A percentile compares a stretch with the other conserved stretches of the same genome.
phyloP scores from a whole-genome alignment of 176 grass and related monocot species.

The Oryza brachyantha region DNA sequence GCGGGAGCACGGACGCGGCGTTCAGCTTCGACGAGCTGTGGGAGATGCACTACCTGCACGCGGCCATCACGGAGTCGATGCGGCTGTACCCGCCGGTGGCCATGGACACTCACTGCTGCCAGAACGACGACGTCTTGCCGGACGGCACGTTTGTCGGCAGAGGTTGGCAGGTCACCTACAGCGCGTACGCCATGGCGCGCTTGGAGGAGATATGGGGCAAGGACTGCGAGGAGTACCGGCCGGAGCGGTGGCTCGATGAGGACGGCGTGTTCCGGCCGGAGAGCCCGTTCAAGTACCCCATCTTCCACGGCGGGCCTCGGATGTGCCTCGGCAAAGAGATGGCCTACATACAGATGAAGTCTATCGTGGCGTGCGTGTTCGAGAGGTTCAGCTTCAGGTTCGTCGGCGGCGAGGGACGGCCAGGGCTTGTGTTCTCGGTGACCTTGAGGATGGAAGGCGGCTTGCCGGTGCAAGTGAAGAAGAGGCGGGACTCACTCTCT shows the following conservation, averaged over 20 bases:
- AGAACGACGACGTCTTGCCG: slow-evolving; percentile 47
- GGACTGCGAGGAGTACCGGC: slow-evolving; percentile 43
- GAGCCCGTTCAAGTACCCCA: slow-evolving; percentile 34
- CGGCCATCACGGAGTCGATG: slow-evolving; percentile 63
- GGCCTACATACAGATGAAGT: not conserved
- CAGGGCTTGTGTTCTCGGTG: slow-evolving; percentile 33
- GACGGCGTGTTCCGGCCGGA: slow-evolving; percentile 18
- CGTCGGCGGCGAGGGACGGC: slow-evolving; percentile 16
- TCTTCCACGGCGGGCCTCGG: slow-evolving; percentile 46
- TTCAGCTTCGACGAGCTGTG: slow-evolving; percentile 57
- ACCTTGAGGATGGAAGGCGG: slow-evolving; percentile 37
- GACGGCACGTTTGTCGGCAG: slow-evolving; percentile 50
- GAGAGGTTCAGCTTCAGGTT: slow-evolving; percentile 25
- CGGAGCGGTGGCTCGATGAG: slow-evolving; percentile 45
- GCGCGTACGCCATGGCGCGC: slow-evolving; percentile 42
- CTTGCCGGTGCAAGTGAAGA: not conserved
- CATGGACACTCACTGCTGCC: slow-evolving; percentile 44
- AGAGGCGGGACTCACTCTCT: not conserved
- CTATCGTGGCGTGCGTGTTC: slow-evolving; percentile 18
- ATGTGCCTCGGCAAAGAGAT: slow-evolving; percentile 51
- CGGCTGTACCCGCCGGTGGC: slow-evolving; percentile 57
- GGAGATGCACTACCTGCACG: slow-evolving; percentile 64
- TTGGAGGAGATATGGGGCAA: slow-evolving; percentile 37
- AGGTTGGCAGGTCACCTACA: slow-evolving; percentile 36
- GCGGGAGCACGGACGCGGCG: not conserved